Conservation (phyloP, 2,329 filamentous ascomycete genomes). For the Colletotrichum sp. region DNA sequence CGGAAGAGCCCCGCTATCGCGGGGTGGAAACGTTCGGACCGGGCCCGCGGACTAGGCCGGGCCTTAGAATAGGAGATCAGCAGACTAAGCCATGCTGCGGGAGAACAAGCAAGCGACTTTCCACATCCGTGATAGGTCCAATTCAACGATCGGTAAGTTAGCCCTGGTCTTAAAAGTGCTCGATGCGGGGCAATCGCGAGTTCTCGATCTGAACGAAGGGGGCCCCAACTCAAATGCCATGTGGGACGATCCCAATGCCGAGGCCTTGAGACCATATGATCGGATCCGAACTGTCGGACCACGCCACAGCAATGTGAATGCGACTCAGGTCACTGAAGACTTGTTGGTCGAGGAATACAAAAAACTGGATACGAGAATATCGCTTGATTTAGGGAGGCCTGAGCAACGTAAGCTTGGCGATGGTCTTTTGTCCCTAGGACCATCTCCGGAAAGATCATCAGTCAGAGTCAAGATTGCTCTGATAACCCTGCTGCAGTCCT, state of each 20-base stretch:
- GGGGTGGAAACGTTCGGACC: background rate
- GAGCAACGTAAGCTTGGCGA: background rate
- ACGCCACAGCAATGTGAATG: background rate
- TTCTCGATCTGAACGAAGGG: background rate
- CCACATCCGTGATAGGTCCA: background rate
- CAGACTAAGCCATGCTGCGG: background rate
- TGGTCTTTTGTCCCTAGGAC: background rate
- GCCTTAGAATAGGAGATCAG: background rate
- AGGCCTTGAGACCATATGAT: background rate
- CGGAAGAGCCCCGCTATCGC: background rate
- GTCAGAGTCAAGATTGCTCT: background rate
- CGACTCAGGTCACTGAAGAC: background rate
- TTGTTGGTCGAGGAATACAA: background rate
- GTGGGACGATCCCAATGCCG: background rate
- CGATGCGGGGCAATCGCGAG: background rate
- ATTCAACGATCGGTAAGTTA: background rate
- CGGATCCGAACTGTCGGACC: background rate
- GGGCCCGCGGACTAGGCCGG: background rate
- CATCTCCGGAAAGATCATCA: background rate
- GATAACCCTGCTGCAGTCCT: background rate
- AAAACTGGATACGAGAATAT: background rate
- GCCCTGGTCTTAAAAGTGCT: background rate
- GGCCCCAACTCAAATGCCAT: background rate
- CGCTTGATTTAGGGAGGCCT: background rate
- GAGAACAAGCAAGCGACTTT: background rate